phyloP scores from a whole-genome alignment of 306 rosid genomes.

The Vigna hirtella region DNA sequence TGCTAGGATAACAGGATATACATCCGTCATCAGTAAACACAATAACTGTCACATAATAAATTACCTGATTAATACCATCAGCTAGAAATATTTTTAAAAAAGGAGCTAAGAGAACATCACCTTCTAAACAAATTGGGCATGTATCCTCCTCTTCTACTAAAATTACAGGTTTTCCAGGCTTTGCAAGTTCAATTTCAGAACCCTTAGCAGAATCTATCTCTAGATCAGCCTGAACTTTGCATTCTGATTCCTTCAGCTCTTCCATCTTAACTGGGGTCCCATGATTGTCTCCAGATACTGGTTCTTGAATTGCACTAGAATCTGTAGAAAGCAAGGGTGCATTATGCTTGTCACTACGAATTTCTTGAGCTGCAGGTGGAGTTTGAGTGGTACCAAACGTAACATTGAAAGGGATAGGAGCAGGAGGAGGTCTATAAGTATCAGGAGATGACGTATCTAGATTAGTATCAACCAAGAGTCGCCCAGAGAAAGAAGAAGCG shows the following conservation, averaged over 20 bases:
- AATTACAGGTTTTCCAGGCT: conserved; percentile 57
- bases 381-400: conserved; percentile 60
- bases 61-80: neutral
- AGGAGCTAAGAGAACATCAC: conserved; percentile 53
- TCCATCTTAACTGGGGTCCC: conserved; percentile 60
- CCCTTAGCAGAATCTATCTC: conserved; percentile 56
- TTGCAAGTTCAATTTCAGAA: conserved; percentile 74
- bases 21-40: conserved; percentile 27
- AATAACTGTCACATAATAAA: conserved; percentile 32
- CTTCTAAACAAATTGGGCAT: conserved; percentile 98
- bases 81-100: too few species aligned
- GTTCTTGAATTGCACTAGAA: conserved; percentile 67
- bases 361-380: conserved; percentile 65
- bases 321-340: conserved; percentile 56
- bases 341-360: conserved; percentile 58
- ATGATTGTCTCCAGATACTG: conserved; percentile 53
- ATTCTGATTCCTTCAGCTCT: conserved; percentile 62
- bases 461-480: conserved; percentile 87
- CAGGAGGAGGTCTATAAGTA: conserved; percentile 87
- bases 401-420: conserved; percentile 80
- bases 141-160: conserved; percentile 79
- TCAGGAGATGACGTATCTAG: conserved; percentile 90
- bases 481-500: conserved; percentile 61
- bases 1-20: conserved; percentile 52
- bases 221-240: conserved; percentile 57